Conservation (phyloP, 176 grass and related monocot species). For the Cymbopogon citratus region DNA sequence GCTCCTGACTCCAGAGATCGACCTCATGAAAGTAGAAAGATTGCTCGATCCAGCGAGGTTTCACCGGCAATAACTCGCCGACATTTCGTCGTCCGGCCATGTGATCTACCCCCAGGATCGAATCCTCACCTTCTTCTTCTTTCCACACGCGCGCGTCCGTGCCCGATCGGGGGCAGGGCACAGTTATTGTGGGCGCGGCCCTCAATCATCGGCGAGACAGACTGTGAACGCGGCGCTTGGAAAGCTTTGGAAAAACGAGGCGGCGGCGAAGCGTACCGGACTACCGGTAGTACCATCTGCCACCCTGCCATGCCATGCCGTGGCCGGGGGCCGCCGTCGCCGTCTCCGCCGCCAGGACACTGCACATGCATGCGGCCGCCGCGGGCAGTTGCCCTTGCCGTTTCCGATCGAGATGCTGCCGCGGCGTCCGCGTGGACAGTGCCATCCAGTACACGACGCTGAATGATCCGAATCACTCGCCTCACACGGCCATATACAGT, state of each 20-base stretch:
- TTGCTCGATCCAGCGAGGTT: neutral
- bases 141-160: neutral
- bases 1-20: too few species aligned
- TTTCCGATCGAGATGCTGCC: neutral
- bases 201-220: constrained; percentile 13
- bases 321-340: neutral
- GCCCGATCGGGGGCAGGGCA: neutral
- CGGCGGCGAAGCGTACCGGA: neutral
- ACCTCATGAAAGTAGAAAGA: neutral
- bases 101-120: neutral
- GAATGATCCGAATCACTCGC: too few species aligned
- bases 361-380: neutral
- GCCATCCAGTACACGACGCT: neutral
- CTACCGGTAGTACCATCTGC: neutral
- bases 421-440: neutral
- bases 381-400: neutral
- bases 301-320: neutral
- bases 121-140: neutral
- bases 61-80: constrained; percentile 3
- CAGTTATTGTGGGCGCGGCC: neutral
- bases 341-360: neutral
- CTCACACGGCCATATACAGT: too few species aligned
- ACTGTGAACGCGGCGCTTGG: constrained; percentile 21
- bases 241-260: neutral
- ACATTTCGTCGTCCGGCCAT: neutral